These are phyloP conservation scores for Hygrocybe coccinea DNA, from an alignment of 768 basidiomycete genomes.

Conservation along the genomic window DNA sequence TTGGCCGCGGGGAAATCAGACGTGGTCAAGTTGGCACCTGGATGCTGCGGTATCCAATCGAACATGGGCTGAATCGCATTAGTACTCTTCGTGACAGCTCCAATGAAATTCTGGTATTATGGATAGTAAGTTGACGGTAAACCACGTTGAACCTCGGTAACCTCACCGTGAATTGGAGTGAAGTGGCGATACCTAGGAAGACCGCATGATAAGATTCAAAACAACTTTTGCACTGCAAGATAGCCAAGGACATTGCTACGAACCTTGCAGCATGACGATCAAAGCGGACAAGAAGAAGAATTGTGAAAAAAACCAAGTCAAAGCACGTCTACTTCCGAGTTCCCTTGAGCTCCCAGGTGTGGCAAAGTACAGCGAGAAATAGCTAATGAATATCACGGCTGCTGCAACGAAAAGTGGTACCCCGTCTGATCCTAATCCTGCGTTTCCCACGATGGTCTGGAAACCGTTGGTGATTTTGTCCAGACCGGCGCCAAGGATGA, in stretches of 20 bases:
- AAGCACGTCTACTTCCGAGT: not conserved
- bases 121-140: not conserved
- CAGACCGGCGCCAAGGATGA: not conserved
- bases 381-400: not conserved
- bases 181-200: not conserved
- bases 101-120: not conserved
- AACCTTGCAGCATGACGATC: not conserved
- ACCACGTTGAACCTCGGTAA: not conserved
- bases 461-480: constrained; percentile 5
- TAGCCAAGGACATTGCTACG: not conserved
- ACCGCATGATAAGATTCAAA: not conserved
- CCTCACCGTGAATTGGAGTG: not conserved
- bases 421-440: not conserved
- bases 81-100: not conserved
- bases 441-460: constrained; percentile 1
- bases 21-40: not conserved
- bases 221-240: not conserved
- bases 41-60: not conserved
- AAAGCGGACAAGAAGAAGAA: constrained; percentile 2
- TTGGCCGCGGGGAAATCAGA: not conserved
- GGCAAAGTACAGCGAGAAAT: not conserved
- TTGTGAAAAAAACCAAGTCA: constrained; percentile 1
- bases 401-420: not conserved
- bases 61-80: not conserved
- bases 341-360: not conserved